Percentiles rank a stretch among this genome's conserved stretches.
Conservation (phyloP, 2,329 filamentous ascomycete species). For the Daldinia sp. region DNA sequence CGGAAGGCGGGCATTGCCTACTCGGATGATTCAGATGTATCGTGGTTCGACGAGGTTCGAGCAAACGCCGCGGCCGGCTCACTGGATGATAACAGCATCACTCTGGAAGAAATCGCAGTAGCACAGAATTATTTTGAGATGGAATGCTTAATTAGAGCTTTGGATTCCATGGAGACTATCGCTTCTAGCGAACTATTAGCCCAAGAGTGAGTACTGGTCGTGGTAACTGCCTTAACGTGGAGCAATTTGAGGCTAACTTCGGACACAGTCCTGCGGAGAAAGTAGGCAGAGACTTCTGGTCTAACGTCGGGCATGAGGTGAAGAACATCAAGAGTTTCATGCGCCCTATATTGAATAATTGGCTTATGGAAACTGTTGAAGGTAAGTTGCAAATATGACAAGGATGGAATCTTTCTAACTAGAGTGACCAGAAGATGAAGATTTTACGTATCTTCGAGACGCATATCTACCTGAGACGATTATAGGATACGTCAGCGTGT, state of each 20-base stretch:
- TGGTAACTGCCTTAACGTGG: neutral
- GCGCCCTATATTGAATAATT: constrained; percentile 72
- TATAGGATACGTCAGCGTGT: constrained; percentile 82
- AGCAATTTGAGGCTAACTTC: constrained; percentile 47
- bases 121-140: constrained; percentile 76
- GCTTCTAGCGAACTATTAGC: constrained; percentile 66
- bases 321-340: constrained; percentile 68
- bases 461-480: constrained; percentile 88
- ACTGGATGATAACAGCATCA: constrained; percentile 54
- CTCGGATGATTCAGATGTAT: constrained; percentile 51
- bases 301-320: constrained; percentile 65
- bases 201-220: constrained; percentile 61
- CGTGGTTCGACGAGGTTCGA: constrained; percentile 51
- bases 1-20: constrained; percentile 50
- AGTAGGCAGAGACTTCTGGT: constrained; percentile 62
- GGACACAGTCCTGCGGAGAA: constrained; percentile 50
- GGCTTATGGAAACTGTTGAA: constrained; percentile 68
- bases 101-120: constrained; percentile 59
- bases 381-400: constrained; percentile 58
- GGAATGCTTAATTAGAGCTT: constrained; percentile 72
- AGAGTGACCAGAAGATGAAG: constrained; percentile 62
- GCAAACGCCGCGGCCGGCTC: constrained; percentile 41
- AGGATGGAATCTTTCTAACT: constrained; percentile 24
- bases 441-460: constrained; percentile 75
- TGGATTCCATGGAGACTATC: constrained; percentile 77